Evolutionary conservation across 2,329 filamentous ascomycete genomes (phyloP).

Genomic region (Cladophialophora exuberans): DNA sequence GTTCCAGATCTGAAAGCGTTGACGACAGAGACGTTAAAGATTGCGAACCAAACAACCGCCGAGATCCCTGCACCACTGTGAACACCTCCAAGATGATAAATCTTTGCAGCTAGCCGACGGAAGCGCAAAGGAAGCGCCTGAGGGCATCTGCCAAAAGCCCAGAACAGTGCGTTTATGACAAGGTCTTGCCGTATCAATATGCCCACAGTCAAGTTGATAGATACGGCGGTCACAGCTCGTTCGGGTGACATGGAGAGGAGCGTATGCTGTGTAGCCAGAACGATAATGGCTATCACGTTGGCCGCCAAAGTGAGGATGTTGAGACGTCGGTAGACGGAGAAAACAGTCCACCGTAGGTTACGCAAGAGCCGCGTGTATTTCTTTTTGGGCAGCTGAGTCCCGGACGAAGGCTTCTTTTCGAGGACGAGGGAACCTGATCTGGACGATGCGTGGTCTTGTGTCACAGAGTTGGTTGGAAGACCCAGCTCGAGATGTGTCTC

Average conservation of each 20-base stretch:
- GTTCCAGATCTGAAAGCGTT: slow-evolving; percentile 10
- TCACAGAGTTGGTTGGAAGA: neutral
- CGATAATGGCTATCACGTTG: slow-evolving; percentile 42
- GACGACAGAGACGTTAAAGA: slow-evolving; percentile 43
- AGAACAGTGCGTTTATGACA: slow-evolving; percentile 57
- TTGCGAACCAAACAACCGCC: slow-evolving; percentile 52
- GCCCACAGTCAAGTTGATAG: slow-evolving; percentile 52
- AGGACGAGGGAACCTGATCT: slow-evolving; percentile 24
- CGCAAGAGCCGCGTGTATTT: slow-evolving; percentile 35
- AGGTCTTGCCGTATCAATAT: slow-evolving; percentile 57
- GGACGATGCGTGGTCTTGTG: slow-evolving; percentile 21
- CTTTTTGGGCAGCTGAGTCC: slow-evolving; percentile 31
- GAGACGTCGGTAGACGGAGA: slow-evolving; percentile 48
- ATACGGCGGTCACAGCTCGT: slow-evolving; percentile 45
- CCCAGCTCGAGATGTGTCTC: neutral
- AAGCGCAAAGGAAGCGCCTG: slow-evolving; percentile 49
- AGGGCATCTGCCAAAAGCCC: slow-evolving; percentile 49
- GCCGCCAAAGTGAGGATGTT: slow-evolving; percentile 46
- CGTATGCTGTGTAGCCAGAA: slow-evolving; percentile 42
- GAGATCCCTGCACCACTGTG: slow-evolving; percentile 57
- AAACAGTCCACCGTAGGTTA: slow-evolving; percentile 41
- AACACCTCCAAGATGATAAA: slow-evolving; percentile 59
- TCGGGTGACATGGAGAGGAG: slow-evolving; percentile 37
- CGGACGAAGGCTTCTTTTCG: slow-evolving; percentile 26
- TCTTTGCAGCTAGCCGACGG: slow-evolving; percentile 52